These are phyloP conservation scores for Favolaschia claudopus DNA, from an alignment of 768 basidiomycete species.

Conservation along the genomic window DNA sequence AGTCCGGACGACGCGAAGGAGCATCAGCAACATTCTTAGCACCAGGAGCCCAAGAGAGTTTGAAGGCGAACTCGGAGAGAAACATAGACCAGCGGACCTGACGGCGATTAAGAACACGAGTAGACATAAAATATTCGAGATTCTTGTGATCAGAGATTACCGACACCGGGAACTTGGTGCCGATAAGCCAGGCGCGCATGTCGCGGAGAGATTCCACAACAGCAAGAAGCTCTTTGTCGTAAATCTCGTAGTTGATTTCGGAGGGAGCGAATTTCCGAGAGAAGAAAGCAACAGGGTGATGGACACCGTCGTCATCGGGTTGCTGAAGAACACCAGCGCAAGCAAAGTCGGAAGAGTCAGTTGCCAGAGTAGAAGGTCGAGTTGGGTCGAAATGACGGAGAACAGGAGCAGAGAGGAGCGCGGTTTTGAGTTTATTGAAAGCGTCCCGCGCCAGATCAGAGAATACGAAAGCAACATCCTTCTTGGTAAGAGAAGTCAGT, in stretches of 20 bases:
- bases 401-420: slow-evolving; percentile 32
- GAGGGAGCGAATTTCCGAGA: too few relatives aligned
- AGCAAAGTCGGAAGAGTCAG: slow-evolving; percentile 41
- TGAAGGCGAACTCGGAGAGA: slow-evolving; percentile 46
- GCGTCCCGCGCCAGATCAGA: too few relatives aligned
- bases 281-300: too few relatives aligned
- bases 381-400: slow-evolving; percentile 40
- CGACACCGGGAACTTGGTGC: slow-evolving; percentile 33
- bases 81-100: slow-evolving; percentile 57
- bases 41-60: slow-evolving; percentile 39
- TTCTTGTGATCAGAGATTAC: slow-evolving; percentile 46
- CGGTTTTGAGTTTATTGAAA: too few relatives aligned
- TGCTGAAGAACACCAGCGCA: slow-evolving; percentile 37
- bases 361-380: slow-evolving; percentile 31
- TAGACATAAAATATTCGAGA: slow-evolving; percentile 50
- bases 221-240: too few relatives aligned
- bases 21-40: slow-evolving; percentile 37
- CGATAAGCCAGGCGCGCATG: slow-evolving; percentile 40
- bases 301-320: too few relatives aligned
- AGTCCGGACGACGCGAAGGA: slow-evolving; percentile 32
- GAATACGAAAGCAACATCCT: too few relatives aligned
- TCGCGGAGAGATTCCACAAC: too few relatives aligned
- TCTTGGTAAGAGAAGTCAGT: too few relatives aligned
- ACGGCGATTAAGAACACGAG: slow-evolving; percentile 46
- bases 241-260: too few relatives aligned